These are phyloP conservation scores for Pleoardoris graminearum DNA, from an alignment of 2,329 filamentous ascomycete species.

Conservation along the genomic window DNA sequence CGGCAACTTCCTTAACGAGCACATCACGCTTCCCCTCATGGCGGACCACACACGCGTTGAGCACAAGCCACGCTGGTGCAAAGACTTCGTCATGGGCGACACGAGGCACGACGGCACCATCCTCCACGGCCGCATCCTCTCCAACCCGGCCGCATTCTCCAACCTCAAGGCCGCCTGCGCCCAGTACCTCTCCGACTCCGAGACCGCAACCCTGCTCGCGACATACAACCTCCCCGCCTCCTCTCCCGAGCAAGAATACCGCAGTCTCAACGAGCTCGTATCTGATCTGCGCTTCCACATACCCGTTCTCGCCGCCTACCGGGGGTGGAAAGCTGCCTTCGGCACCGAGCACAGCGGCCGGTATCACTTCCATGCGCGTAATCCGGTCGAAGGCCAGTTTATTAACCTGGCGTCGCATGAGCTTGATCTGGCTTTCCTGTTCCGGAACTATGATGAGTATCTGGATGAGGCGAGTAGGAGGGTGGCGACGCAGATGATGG, in stretches of 20 bases:
- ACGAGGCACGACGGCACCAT: constrained; percentile 51
- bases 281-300: constrained; percentile 54
- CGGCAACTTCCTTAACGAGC: constrained; percentile 24
- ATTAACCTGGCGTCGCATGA: constrained; percentile 32
- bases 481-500: constrained; percentile 23
- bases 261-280: constrained; percentile 37
- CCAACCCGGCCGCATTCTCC: constrained; percentile 38
- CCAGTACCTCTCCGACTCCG: constrained; percentile 21
- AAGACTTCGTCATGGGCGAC: constrained; percentile 53
- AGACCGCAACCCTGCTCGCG: constrained; percentile 23
- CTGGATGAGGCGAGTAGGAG: constrained; percentile 16
- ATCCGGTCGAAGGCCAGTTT: constrained; percentile 30
- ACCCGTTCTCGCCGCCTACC: constrained; percentile 45
- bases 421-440: constrained; percentile 35
- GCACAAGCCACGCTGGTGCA: constrained; percentile 51
- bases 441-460: constrained; percentile 30
- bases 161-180: constrained; percentile 20
- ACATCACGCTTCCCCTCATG: constrained; percentile 22
- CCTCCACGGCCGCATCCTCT: constrained; percentile 23
- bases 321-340: constrained; percentile 27
- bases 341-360: constrained; percentile 13
- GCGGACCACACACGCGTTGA: constrained; percentile 21
- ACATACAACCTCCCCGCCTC: constrained; percentile 46
- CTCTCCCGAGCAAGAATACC: constrained; percentile 27
- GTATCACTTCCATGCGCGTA: constrained; percentile 37